These are phyloP conservation scores for Phytophthora kernoviae DNA, from an alignment of 352 stramenopile genomes.

Conservation along the genomic window DNA sequence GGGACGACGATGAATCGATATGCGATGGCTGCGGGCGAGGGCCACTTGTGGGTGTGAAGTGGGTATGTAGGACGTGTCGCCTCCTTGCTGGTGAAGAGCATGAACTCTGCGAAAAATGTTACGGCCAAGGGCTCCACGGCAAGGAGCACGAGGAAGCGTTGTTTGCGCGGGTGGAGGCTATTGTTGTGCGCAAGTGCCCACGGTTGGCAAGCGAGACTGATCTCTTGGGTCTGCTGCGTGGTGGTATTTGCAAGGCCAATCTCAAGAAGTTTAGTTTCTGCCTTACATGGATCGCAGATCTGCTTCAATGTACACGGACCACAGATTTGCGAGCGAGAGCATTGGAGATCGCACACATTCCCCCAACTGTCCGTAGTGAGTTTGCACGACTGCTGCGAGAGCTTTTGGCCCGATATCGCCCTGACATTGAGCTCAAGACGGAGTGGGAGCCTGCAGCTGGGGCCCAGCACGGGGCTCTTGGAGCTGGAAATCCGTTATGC, in stretches of 20 bases:
- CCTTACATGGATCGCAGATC: constrained; percentile 78
- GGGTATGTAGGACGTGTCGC: constrained; percentile 69
- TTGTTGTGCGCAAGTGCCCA: constrained; percentile 67
- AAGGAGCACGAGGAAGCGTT: constrained; percentile 70
- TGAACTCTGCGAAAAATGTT: constrained; percentile 78
- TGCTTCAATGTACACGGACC: constrained; percentile 66
- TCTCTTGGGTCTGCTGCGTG: constrained; percentile 62
- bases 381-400: constrained; percentile 70
- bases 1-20: constrained; percentile 58
- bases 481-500: constrained; percentile 23
- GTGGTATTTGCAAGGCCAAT: constrained; percentile 81
- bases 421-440: constrained; percentile 73
- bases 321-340: constrained; percentile 68
- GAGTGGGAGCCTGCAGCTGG: constrained; percentile 65
- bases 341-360: constrained; percentile 76
- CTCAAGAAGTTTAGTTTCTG: constrained; percentile 86
- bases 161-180: constrained; percentile 66
- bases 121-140: constrained; percentile 70
- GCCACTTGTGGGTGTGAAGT: constrained; percentile 57
- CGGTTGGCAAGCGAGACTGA: constrained; percentile 54
- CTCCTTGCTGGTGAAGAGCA: constrained; percentile 54
- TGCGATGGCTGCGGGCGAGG: constrained; percentile 72
- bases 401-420: constrained; percentile 55
- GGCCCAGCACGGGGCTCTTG: constrained; percentile 18
- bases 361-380: constrained; percentile 64